Evolutionary conservation across 768 basidiomycete genomes (phyloP).

Genomic region (Cantharellus anzutake): DNA sequence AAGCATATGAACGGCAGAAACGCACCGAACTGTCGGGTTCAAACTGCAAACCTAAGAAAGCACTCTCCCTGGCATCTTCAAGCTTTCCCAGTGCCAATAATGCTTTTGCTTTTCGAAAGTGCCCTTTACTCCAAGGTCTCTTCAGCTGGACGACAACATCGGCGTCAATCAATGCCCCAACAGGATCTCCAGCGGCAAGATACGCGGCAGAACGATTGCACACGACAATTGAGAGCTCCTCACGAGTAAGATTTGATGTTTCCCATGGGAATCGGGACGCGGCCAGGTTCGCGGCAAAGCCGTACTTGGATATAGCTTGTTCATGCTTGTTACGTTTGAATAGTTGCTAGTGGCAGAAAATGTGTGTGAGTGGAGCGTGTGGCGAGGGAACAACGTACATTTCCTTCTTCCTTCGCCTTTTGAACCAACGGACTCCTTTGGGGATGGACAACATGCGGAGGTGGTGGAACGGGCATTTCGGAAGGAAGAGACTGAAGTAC

Average conservation of each 20-base stretch:
- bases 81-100: slow-evolving; percentile 48
- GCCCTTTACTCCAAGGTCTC: slow-evolving; percentile 84
- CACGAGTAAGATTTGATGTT: slow-evolving; percentile 56
- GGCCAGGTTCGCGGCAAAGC: slow-evolving; percentile 56
- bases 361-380: not conserved
- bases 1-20: not conserved
- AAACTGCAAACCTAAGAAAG: slow-evolving; percentile 68
- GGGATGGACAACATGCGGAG: slow-evolving; percentile 53
- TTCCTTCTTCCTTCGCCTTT: slow-evolving; percentile 82
- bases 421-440: slow-evolving; percentile 59
- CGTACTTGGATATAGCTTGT: slow-evolving; percentile 63
- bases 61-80: slow-evolving; percentile 63
- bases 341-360: slow-evolving; percentile 28
- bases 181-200: slow-evolving; percentile 52
- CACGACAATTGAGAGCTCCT: slow-evolving; percentile 76
- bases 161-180: slow-evolving; percentile 71
- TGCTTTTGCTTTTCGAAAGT: slow-evolving; percentile 87
- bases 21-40: slow-evolving; percentile 46
- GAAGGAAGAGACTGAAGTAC: slow-evolving; percentile 45
- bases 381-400: slow-evolving; percentile 33
- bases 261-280: slow-evolving; percentile 81
- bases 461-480: slow-evolving; percentile 58
- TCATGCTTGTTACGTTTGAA: slow-evolving; percentile 59
- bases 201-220: slow-evolving; percentile 87
- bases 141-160: slow-evolving; percentile 76